Base-by-base conservation (phyloP, 2,329 filamentous ascomycete species). In the Fusarium sp. region DNA sequence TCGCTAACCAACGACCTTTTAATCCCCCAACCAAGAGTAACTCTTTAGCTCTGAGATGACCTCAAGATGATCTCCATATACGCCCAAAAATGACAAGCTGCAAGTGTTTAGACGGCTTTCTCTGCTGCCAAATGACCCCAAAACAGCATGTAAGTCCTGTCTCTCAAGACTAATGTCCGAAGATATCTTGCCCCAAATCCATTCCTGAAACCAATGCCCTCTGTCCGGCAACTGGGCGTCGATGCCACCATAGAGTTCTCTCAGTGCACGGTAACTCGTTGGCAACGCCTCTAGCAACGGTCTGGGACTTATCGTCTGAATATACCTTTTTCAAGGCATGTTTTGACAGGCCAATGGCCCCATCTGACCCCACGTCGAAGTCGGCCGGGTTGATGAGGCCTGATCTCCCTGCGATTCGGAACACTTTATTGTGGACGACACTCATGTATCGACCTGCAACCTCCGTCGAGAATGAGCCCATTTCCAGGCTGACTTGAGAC, bases 231-330 rank as follows among this genome's bases (percentile, higher is more conserved):
- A 37, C n/a, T 37, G 16, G 3, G 16, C 3, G 2, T 7, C n/a
- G 16, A 10, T 25, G 9, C 18, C n/a, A 25, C 25, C 3, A 7
- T 21, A 10, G 8, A 13, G 44, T 21, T 5, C 5, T 28, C 25
- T 28, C 18, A 7, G 8, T 15, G 12, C 18, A 47, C 12, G 1
- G 9, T 6, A 6, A 11, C 5, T 11, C 2, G 10, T 23, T 19
- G n/a, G 18, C 5, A 35, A 38, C 13, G 37, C 4, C 28, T 13
- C 7, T 9, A 1, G 21, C 3, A 15, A 16, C 7, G 16, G 21
- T 21, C 53, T 19, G 21, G 4, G 21, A 33, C 21, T 16, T 21
- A 2, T 21, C 16, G 10, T 25, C 9, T 12, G 12, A 9, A 23
- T 44, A 33, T 19, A 44, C 28, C 12, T 12, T 57, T 13, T n/a